A percentile compares a stretch with the other conserved stretches of the same genome.
Evolutionary conservation across 2,329 filamentous ascomycete genomes (phyloP).

Genomic region (Cordyceps fumosorosea): DNA sequence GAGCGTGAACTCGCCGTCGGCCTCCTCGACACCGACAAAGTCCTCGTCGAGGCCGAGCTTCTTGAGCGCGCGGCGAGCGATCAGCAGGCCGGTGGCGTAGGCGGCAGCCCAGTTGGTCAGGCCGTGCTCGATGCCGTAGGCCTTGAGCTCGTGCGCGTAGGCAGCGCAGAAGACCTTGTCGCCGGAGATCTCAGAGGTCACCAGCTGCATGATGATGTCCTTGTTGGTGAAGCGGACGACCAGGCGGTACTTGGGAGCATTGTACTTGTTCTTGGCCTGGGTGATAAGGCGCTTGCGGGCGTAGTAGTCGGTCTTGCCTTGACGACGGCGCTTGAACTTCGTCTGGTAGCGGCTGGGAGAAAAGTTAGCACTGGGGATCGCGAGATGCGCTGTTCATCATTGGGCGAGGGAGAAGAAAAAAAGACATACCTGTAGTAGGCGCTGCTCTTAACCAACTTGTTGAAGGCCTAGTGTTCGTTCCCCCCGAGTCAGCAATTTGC

Average conservation of each 20-base stretch:
- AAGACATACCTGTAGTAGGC: constrained; percentile 90
- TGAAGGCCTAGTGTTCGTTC: constrained; percentile 63
- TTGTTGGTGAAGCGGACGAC: constrained; percentile 99
- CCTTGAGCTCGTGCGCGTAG: constrained; percentile 95
- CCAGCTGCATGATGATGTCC: constrained; percentile 97
- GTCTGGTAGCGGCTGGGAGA: constrained; percentile 86
- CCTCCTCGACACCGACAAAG: constrained; percentile 94
- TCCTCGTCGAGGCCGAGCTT: constrained; percentile 93
- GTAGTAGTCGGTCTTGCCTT: constrained; percentile 99
- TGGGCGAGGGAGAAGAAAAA: neutral
- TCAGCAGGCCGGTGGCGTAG: constrained; percentile 92
- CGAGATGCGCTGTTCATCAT: neutral
- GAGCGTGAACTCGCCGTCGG: constrained; percentile 90
- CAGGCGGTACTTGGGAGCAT: constrained; percentile 98
- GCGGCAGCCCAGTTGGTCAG: constrained; percentile 99
- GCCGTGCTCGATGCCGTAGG: constrained; percentile 96
- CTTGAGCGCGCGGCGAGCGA: constrained; percentile 92
- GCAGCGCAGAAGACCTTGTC: constrained; percentile 94
- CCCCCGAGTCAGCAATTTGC: constrained; percentile 99
- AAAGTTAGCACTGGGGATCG: constrained; percentile 20
- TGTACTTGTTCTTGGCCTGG: constrained; percentile 99
- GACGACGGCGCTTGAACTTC: constrained; percentile 96
- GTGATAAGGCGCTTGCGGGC: constrained; percentile 98
- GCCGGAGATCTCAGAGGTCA: constrained; percentile 90
- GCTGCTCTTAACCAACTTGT: constrained; percentile 95